phyloP scores from a whole-genome alignment of 2,329 filamentous ascomycete genomes.

The Eurotiales sp. region DNA sequence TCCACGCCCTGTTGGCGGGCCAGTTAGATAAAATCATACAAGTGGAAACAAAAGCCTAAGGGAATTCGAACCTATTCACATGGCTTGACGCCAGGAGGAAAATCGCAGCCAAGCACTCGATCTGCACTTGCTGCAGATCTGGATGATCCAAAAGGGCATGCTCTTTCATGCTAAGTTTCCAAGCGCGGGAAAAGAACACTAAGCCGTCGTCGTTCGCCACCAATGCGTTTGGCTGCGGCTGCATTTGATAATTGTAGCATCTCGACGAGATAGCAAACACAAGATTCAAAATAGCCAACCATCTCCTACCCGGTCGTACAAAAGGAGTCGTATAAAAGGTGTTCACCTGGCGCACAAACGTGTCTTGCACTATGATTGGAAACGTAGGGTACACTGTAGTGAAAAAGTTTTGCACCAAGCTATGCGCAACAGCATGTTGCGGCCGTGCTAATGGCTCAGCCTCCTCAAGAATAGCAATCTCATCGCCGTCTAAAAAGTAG shows the following conservation, averaged over 20 bases:
- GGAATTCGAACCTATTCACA: conserved; percentile 36
- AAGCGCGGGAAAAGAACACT: conserved; percentile 42
- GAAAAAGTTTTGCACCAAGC: conserved; percentile 39
- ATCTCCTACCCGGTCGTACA: conserved; percentile 34
- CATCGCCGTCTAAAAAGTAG: conserved; percentile 39
- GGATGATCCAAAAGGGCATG: conserved; percentile 36
- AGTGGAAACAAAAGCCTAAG: background rate
- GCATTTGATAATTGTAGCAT: conserved; percentile 28
- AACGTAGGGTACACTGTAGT: conserved; percentile 38
- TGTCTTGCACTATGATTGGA: conserved; percentile 38
- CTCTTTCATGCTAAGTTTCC: conserved; percentile 36
- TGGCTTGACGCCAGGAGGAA: conserved; percentile 40
- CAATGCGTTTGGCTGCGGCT: conserved; percentile 23
- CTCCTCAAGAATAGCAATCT: conserved; percentile 30
- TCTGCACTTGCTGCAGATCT: conserved; percentile 43
- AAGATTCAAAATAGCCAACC: conserved; percentile 42
- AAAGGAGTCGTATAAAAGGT: conserved; percentile 31
- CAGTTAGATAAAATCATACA: background rate
- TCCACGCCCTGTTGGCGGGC: conserved; percentile 34
- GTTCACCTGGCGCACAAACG: conserved; percentile 38
- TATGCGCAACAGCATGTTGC: conserved; percentile 33
- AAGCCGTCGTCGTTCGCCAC: conserved; percentile 32
- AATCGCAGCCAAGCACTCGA: conserved; percentile 39
- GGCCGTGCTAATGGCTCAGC: conserved; percentile 37
- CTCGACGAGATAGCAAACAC: conserved; percentile 43